Evolutionary conservation across 2,329 filamentous ascomycete species (phyloP).

Genomic region (Thermochaetoides dissita): DNA sequence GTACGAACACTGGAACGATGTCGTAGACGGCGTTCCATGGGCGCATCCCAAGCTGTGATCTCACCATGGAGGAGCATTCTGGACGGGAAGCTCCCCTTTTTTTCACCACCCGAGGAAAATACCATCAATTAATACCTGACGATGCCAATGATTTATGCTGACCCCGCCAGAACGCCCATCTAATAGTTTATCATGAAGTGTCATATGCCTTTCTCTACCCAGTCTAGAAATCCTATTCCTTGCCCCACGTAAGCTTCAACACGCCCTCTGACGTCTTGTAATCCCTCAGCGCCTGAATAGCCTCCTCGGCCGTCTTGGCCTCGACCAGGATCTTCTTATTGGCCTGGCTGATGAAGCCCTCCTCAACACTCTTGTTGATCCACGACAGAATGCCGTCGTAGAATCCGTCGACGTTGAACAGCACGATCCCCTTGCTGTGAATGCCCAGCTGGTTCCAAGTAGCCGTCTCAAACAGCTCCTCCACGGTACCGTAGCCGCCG

Average conservation of each 20-base stretch:
- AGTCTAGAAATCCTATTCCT: conserved; percentile 29
- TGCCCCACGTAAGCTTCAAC: conserved; percentile 71
- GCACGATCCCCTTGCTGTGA: conserved; percentile 62
- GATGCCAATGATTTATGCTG: too few species aligned
- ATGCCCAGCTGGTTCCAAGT: conserved; percentile 98
- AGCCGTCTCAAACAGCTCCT: conserved; percentile 82
- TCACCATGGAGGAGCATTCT: too few species aligned
- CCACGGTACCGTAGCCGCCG: conserved; percentile 87
- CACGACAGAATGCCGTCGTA: conserved; percentile 78
- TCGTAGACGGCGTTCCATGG: too few species aligned
- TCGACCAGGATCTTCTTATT: conserved; percentile 70
- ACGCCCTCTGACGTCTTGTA: conserved; percentile 66
- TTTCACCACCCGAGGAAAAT: too few species aligned
- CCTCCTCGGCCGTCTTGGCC: conserved; percentile 57
- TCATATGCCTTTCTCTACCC: too few species aligned
- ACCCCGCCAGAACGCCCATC: too few species aligned
- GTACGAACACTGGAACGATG: too few species aligned
- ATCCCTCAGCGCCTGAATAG: conserved; percentile 52
- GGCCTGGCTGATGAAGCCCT: conserved; percentile 59
- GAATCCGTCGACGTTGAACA: conserved; percentile 81
- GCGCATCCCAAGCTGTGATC: too few species aligned
- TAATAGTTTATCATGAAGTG: too few species aligned
- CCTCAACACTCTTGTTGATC: conserved; percentile 60
- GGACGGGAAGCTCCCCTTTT: too few species aligned
- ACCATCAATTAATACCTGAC: too few species aligned